A percentile compares a stretch with the other conserved stretches of the same genome.
These are phyloP conservation scores for Aspergillus tamarii DNA, from an alignment of 2,329 filamentous ascomycete species.

Conservation along the genomic window DNA sequence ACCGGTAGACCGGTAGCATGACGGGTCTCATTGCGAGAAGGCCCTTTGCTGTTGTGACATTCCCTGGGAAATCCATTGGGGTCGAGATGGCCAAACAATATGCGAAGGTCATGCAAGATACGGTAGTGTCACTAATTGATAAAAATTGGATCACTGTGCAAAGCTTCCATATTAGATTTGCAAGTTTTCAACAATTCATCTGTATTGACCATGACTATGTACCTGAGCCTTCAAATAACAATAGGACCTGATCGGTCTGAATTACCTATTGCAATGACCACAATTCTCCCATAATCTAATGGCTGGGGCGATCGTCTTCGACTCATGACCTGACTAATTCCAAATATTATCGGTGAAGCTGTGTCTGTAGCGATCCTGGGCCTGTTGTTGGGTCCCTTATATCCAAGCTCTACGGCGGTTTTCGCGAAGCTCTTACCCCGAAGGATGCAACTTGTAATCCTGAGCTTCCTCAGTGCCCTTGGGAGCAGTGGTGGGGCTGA, in stretches of 20 bases:
- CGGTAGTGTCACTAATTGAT: too few relatives aligned
- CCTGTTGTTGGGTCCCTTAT: slow-evolving; percentile 75
- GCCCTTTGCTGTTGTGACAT: too few relatives aligned
- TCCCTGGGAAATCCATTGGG: too few relatives aligned
- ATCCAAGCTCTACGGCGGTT: slow-evolving; percentile 68
- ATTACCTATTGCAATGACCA: too few relatives aligned
- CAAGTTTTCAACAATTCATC: too few relatives aligned
- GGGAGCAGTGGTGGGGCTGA: neutral
- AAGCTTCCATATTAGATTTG: too few relatives aligned
- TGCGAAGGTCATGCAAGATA: too few relatives aligned
- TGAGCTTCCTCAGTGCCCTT: neutral
- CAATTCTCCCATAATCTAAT: slow-evolving; percentile 31
- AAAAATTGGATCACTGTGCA: too few relatives aligned
- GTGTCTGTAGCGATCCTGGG: slow-evolving; percentile 72
- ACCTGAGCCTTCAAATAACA: too few relatives aligned
- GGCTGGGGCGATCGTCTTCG: slow-evolving; percentile 65
- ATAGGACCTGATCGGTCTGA: too few relatives aligned
- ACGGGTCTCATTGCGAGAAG: neutral
- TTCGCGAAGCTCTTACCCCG: slow-evolving; percentile 35
- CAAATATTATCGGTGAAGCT: slow-evolving; percentile 72
- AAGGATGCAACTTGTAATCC: neutral
- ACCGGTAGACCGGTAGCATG: neutral
- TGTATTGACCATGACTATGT: too few relatives aligned
- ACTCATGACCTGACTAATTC: slow-evolving; percentile 77
- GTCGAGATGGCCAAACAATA: too few relatives aligned